Conservation (phyloP, 768 basidiomycete species). For the Multifurca ochricompacta region DNA sequence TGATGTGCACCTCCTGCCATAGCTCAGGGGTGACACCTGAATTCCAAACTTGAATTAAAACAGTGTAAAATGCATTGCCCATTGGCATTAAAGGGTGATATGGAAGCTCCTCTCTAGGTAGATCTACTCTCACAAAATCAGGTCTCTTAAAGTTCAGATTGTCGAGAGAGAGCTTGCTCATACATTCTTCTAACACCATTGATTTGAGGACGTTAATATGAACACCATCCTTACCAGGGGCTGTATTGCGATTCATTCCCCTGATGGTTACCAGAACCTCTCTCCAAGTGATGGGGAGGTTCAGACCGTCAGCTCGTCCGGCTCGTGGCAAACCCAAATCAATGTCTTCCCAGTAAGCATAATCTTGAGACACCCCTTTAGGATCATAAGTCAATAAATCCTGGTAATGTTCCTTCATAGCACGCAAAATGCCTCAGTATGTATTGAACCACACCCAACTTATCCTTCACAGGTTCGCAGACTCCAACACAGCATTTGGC, state of each 20-base stretch:
- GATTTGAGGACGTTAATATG: slow-evolving; percentile 1
- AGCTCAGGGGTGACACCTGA: not conserved
- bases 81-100: not conserved
- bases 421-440: not conserved
- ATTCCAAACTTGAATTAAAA: rapidly evolving
- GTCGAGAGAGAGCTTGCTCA: not conserved
- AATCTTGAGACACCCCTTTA: not conserved
- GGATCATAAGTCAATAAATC: slow-evolving; percentile 4
- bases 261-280: not conserved
- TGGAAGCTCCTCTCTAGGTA: not conserved
- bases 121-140: not conserved
- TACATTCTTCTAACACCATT: not conserved
- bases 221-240: not conserved
- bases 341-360: not conserved
- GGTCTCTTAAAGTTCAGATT: not conserved
- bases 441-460: not conserved
- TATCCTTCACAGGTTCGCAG: not conserved
- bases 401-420: not conserved
- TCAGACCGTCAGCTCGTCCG: not conserved
- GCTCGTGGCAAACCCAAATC: not conserved
- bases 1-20: slow-evolving; percentile 14
- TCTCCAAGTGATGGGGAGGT: not conserved
- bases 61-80: not conserved
- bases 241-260: not conserved
- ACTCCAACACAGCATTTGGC: not conserved